phyloP scores from a whole-genome alignment of 345 rosid species.

The Melaleuca alternifolia region DNA sequence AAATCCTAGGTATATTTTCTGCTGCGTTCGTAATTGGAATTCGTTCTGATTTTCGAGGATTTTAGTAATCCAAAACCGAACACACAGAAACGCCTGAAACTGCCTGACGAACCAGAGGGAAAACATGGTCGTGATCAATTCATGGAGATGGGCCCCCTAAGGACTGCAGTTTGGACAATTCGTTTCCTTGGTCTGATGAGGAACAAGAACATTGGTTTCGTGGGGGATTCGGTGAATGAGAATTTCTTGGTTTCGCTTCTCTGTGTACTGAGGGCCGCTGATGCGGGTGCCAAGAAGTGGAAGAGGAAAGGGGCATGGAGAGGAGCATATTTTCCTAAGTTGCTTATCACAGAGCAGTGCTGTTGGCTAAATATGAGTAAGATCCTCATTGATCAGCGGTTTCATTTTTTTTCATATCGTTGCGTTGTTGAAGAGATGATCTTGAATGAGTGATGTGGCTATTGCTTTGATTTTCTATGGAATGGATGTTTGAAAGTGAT shows the following conservation, averaged over 20 bases:
- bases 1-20: too few species aligned
- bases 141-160: conserved; percentile 84
- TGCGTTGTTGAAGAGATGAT: not conserved
- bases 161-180: conserved; percentile 41
- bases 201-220: conserved; percentile 67
- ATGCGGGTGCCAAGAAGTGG: conserved; percentile 65
- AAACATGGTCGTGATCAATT: conserved; percentile 60
- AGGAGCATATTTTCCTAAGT: conserved; percentile 81
- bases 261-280: conserved; percentile 74
- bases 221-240: conserved; percentile 91
- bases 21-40: too few species aligned
- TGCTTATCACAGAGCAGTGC: conserved; percentile 87
- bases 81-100: conserved; percentile 94
- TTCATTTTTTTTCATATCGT: not conserved
- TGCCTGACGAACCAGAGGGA: conserved; percentile 60
- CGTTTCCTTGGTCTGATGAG: conserved; percentile 55
- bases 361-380: conserved; percentile 74
- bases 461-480: not conserved
- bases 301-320: conserved; percentile 95
- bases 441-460: not conserved
- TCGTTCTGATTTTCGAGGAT: too few species aligned
- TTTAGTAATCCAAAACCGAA: too few species aligned
- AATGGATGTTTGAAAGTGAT: not conserved
- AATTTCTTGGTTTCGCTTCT: conserved; percentile 70
- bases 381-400: not conserved